Evolutionary conservation across 441 rosid genomes (phyloP).

Genomic region (Syzygium malaccense): DNA sequence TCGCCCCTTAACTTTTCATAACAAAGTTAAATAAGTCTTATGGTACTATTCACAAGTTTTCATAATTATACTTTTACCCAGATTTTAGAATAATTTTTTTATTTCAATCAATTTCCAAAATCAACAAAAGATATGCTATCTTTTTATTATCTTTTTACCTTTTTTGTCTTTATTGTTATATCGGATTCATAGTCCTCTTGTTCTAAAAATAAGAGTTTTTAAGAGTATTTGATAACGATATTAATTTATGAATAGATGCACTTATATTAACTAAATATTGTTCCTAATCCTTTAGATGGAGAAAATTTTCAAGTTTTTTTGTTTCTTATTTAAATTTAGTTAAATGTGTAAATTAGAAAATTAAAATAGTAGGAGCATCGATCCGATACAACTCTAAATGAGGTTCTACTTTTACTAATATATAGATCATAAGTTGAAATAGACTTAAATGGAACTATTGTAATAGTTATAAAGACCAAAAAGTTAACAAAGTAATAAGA

Average conservation of each 20-base stretch:
- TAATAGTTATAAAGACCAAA: background rate
- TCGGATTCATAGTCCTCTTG: background rate
- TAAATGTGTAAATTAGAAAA: background rate
- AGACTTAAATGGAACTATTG: background rate
- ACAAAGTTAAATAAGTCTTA: background rate
- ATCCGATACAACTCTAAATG: background rate
- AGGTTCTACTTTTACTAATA: background rate
- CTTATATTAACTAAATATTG: too few relatives aligned
- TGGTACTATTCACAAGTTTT: background rate
- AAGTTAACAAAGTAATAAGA: too few relatives aligned
- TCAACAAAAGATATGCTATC: background rate
- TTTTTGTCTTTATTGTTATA: background rate
- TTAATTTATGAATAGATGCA: background rate
- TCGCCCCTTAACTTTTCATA: rapidly evolving
- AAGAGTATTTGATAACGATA: background rate
- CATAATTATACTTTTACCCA: background rate
- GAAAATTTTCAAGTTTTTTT: too few relatives aligned
- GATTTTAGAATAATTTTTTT: too few relatives aligned
- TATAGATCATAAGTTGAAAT: background rate
- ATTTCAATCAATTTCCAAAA: background rate
- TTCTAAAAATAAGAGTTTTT: too few relatives aligned
- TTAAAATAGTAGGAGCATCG: background rate
- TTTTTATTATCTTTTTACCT: too few relatives aligned
- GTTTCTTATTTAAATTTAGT: background rate
- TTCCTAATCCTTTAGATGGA: background rate